phyloP scores from a whole-genome alignment of 345 rosid species.

The Lepidium sativum region DNA sequence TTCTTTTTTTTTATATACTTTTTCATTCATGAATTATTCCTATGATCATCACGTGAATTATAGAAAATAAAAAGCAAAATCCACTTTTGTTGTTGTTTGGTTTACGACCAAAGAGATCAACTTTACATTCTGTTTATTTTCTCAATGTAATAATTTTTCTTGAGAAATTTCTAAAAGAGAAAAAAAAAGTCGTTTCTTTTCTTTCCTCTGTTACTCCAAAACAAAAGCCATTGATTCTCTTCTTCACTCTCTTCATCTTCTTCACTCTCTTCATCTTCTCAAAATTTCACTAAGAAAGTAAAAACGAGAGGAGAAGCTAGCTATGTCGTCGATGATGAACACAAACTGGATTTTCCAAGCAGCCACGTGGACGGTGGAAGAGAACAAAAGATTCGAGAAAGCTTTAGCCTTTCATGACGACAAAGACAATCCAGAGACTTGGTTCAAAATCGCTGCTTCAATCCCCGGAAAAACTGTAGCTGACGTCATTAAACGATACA shows the following conservation, averaged over 20 bases:
- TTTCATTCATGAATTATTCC: constrained; percentile 2
- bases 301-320: neutral
- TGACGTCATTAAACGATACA: constrained; percentile 70
- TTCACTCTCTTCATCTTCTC: neutral
- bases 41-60: constrained; percentile 20
- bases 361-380: constrained; percentile 62
- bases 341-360: constrained; percentile 52
- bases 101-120: constrained; percentile 20
- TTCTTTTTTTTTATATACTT: too few species aligned
- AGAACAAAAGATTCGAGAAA: constrained; percentile 81
- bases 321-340: constrained; percentile 2
- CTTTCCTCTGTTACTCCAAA: constrained; percentile 1
- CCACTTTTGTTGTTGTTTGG: constrained; percentile 2
- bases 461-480: constrained; percentile 75
- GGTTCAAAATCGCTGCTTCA: constrained; percentile 58
- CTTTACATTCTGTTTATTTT: constrained; percentile 16
- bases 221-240: constrained; percentile 8
- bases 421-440: constrained; percentile 64
- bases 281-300: neutral
- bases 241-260: neutral
- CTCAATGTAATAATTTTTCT: constrained; percentile 19
- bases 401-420: constrained; percentile 73
- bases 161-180: neutral
- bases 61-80: constrained; percentile 1
- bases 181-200: constrained; percentile 7